These are phyloP conservation scores for Lactarius sanguifluus DNA, from an alignment of 768 basidiomycete genomes.

Conservation along the genomic window DNA sequence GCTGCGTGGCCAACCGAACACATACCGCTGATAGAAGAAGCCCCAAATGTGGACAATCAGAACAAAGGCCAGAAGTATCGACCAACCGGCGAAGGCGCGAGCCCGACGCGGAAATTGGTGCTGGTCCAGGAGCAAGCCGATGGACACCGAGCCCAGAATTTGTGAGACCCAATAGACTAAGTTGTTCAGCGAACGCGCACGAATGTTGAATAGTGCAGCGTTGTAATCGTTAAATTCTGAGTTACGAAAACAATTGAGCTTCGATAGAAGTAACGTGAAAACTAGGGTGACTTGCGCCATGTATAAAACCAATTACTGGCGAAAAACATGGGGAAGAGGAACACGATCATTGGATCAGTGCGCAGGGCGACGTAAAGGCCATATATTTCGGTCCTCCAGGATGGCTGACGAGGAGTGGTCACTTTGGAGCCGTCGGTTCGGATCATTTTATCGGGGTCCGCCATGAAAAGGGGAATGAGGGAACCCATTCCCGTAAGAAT, in stretches of 20 bases:
- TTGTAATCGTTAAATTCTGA: constrained; percentile 80
- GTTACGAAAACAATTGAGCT: constrained; percentile 7
- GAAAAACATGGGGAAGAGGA: constrained; percentile 85
- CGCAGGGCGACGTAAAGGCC: constrained; percentile 66
- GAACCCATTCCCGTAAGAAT: constrained; percentile 70
- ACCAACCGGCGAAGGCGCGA: constrained; percentile 73
- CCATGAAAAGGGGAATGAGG: constrained; percentile 65
- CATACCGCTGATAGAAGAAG: constrained; percentile 71
- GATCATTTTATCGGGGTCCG: constrained; percentile 67
- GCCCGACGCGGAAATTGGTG: constrained; percentile 54
- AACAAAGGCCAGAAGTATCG: constrained; percentile 57
- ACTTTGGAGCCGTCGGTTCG: constrained; percentile 76
- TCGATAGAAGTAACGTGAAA: neutral
- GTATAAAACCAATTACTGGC: constrained; percentile 86
- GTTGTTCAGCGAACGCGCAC: constrained; percentile 73
- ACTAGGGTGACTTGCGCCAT: constrained; percentile 56
- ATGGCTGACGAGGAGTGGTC: constrained; percentile 59
- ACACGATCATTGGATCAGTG: constrained; percentile 68
- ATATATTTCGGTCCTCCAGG: constrained; percentile 74
- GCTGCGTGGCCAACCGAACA: neutral
- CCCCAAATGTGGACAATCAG: constrained; percentile 75
- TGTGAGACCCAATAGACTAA: constrained; percentile 80
- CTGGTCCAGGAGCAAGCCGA: constrained; percentile 68
- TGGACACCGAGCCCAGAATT: constrained; percentile 69
- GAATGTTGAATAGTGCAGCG: constrained; percentile 76